Evolutionary conservation across 352 stramenopile genomes (phyloP).

Genomic region (Globisporangium rhizosaccharum): DNA sequence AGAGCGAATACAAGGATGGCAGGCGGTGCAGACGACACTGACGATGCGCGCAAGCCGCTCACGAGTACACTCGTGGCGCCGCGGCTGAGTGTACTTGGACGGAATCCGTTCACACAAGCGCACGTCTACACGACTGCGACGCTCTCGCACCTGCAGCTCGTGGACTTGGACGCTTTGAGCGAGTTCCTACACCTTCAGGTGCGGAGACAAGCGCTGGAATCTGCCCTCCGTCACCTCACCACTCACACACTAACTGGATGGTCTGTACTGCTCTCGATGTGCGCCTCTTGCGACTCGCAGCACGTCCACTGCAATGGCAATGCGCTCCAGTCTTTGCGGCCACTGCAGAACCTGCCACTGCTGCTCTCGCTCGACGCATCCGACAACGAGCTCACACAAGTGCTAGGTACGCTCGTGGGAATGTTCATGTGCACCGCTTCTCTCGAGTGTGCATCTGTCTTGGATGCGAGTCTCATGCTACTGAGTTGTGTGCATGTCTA

Average conservation of each 20-base stretch:
- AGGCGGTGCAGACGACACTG: slow-evolving; percentile 11
- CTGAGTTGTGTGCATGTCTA: not conserved
- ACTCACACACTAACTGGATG: not conserved
- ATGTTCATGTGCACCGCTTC: not conserved
- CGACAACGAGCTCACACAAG: slow-evolving; percentile 50
- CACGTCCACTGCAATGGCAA: slow-evolving; percentile 55
- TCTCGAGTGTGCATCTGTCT: not conserved
- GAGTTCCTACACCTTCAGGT: slow-evolving; percentile 64
- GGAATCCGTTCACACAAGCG: slow-evolving; percentile 56
- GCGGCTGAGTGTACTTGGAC: slow-evolving; percentile 43
- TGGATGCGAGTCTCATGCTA: not conserved
- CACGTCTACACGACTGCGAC: slow-evolving; percentile 60
- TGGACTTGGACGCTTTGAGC: slow-evolving; percentile 31
- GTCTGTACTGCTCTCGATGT: not conserved
- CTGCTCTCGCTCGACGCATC: slow-evolving; percentile 54
- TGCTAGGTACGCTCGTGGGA: slow-evolving; percentile 21
- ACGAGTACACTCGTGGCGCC: slow-evolving; percentile 26
- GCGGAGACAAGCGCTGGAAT: too few species aligned
- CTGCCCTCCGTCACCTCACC: not conserved
- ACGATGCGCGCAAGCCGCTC: slow-evolving; percentile 23
- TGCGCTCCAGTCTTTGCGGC: slow-evolving; percentile 31
- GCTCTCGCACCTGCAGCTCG: slow-evolving; percentile 30
- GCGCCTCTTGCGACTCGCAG: slow-evolving; percentile 18
- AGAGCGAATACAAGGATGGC: too few species aligned
- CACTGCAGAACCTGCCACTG: slow-evolving; percentile 41